These are phyloP conservation scores for Hortiboletus campestris DNA, from an alignment of 768 basidiomycete genomes.

Conservation along the genomic window DNA sequence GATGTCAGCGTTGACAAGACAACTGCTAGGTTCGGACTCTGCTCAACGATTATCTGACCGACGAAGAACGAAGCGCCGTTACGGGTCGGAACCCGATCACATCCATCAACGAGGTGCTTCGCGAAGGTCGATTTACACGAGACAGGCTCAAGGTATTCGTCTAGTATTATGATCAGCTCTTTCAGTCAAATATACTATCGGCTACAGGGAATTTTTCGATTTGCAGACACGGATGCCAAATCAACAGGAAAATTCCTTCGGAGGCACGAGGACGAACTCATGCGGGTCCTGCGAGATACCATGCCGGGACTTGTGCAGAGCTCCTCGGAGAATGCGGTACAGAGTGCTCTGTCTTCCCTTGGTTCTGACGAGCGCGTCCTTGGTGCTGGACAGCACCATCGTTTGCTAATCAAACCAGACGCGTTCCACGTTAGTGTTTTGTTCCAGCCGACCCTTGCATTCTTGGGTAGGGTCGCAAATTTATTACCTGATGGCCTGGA, in stretches of 20 bases:
- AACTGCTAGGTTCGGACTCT: slow-evolving; percentile 70
- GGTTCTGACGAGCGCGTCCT: slow-evolving; percentile 74
- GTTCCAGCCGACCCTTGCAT: slow-evolving; percentile 91
- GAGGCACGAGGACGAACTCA: slow-evolving; percentile 81
- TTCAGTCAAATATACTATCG: not conserved
- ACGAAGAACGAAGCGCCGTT: slow-evolving; percentile 78
- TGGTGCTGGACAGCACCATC: slow-evolving; percentile 76
- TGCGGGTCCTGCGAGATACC: slow-evolving; percentile 78
- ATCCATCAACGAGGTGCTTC: slow-evolving; percentile 90
- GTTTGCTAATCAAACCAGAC: slow-evolving; percentile 82
- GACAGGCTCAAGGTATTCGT: slow-evolving; percentile 72
- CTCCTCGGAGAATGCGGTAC: slow-evolving; percentile 58
- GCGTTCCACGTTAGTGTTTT: slow-evolving; percentile 92
- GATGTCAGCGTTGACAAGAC: slow-evolving; percentile 1
- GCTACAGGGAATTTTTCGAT: slow-evolving; percentile 79
- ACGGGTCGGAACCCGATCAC: slow-evolving; percentile 85
- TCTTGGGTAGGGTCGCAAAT: slow-evolving; percentile 69
- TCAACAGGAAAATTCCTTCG: slow-evolving; percentile 63
- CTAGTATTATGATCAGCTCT: not conserved
- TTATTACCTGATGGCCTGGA: slow-evolving; percentile 74
- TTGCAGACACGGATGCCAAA: slow-evolving; percentile 86
- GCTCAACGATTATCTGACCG: slow-evolving; percentile 87
- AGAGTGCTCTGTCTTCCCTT: slow-evolving; percentile 54
- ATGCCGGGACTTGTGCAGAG: slow-evolving; percentile 91
- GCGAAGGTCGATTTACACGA: slow-evolving; percentile 75